Base-by-base conservation (phyloP, 768 basidiomycete species). In the Epithele typhae region DNA sequence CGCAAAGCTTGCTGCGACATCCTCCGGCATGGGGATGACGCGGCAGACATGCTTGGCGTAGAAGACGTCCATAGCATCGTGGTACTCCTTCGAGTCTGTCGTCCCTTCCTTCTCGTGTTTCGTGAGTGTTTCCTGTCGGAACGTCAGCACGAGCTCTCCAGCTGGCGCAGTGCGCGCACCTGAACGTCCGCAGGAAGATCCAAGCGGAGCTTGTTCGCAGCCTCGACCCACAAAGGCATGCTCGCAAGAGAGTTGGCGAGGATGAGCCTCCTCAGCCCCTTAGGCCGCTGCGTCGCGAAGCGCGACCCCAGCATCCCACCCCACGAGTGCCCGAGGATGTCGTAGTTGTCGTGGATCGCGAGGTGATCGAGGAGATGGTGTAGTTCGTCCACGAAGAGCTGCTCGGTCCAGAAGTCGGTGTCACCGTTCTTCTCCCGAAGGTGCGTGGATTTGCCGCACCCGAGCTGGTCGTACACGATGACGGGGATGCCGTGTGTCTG, bases 241-340 rank as follows among this genome's bases (percentile, higher is more conserved):
- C 59, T 59, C 4, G 68, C 59, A 1, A 63, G 56, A 9, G 56
- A 45, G 44, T 57, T 52, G 37, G 59, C 46, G 25, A 70, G 25
- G 24, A 72, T 50, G 46, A 72, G 60, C 36, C 77, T 74, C 19
- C 36, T 54, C 79, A 49, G 40, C 19, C 50, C 2, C 76, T 77
- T 22, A 38, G 54, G 69, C 12, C 63, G 62, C 21, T 65, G 56
- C 35, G 69, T 60, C 4, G 47, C 70, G 48, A 69, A 73, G 46
- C 74, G 68, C 12, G 64, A 52, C 0, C 63, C 76, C 7, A 81
- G 64, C 58, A 76, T 75, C 1, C 74, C 79, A n/a, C 79, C 81
- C 78, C 78, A 80, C 5, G 76, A 78, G 37, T 81, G 79, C 0
- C 81, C 81, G 4, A 72, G 50, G 6, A 81, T 54, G 53, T 73